phyloP scores from a whole-genome alignment of 2,329 filamentous ascomycete genomes.

The Cladophialophora yegresii region DNA sequence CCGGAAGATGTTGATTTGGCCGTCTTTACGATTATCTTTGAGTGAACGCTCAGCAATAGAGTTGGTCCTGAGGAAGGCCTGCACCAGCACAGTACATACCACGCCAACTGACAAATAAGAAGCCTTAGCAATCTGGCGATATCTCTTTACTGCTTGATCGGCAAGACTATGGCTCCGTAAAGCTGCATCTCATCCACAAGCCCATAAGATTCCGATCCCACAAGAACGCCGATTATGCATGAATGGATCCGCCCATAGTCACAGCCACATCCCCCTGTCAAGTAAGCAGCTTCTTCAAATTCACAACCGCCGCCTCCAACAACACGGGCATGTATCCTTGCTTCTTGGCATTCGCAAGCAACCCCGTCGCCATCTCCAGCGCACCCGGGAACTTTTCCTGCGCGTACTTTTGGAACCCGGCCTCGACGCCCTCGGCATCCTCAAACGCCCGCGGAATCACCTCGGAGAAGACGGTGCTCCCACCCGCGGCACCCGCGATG shows the following conservation, averaged over 20 bases:
- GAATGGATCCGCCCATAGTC: neutral
- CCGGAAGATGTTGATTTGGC: neutral
- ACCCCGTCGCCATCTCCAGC: conserved; percentile 23
- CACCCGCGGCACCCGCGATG: conserved; percentile 36
- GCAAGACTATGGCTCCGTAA: neutral
- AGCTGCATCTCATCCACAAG: neutral
- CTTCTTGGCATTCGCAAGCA: conserved; percentile 27
- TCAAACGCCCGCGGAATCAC: conserved; percentile 33
- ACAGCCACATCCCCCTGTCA: neutral
- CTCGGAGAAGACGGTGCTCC: conserved; percentile 34
- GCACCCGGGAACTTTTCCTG: conserved; percentile 24
- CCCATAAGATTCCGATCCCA: neutral
- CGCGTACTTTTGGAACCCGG: conserved; percentile 35
- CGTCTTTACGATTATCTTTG: neutral
- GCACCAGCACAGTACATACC: neutral
- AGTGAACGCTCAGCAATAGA: neutral
- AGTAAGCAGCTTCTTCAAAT: conserved; percentile 15
- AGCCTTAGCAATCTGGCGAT: neutral
- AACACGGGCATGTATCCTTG: conserved; percentile 29
- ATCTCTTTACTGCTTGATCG: neutral
- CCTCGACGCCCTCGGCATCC: conserved; percentile 29
- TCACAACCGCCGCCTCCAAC: conserved; percentile 25
- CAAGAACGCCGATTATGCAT: neutral
- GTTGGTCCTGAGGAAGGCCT: neutral
- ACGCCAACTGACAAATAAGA: neutral